phyloP scores from a whole-genome alignment of 1,284 basidiomycete species.

The Gastroboletus turbinatus region DNA sequence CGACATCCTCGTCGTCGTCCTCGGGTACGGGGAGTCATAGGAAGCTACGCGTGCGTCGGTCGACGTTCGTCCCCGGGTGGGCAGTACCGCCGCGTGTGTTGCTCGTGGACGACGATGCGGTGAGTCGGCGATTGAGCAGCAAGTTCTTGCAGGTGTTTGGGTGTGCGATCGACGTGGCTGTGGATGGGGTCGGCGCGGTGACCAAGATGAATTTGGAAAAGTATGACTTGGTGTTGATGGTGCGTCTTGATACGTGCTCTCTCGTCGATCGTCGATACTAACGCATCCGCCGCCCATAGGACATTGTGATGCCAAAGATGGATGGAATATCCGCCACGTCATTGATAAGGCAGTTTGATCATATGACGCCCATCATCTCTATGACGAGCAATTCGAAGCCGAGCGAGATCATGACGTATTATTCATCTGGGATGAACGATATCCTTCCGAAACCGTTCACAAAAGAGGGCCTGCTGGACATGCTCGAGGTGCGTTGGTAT shows the following conservation, averaged over 20 bases:
- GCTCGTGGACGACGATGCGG: constrained; percentile 94
- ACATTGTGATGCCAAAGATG: constrained; percentile 93
- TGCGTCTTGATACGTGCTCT: constrained; percentile 38
- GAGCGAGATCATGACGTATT: constrained; percentile 90
- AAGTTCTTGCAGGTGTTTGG: constrained; percentile 97
- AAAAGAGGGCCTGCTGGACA: constrained; percentile 84
- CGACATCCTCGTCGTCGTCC: constrained; percentile 13
- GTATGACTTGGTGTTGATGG: constrained; percentile 95
- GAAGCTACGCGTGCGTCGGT: constrained; percentile 62
- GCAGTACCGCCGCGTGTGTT: constrained; percentile 84
- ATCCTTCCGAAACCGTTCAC: constrained; percentile 97
- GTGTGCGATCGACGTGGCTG: constrained; percentile 91
- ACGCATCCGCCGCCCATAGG: constrained; percentile 44
- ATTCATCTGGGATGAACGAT: constrained; percentile 91
- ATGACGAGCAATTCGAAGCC: constrained; percentile 96
- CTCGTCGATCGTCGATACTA: not conserved
- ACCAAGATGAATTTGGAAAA: constrained; percentile 95
- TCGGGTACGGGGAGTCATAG: constrained; percentile 2
- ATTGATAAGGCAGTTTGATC: constrained; percentile 92
- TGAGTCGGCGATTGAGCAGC: constrained; percentile 83
- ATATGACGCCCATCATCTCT: constrained; percentile 93
- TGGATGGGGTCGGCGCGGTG: constrained; percentile 91
- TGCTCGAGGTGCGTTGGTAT: constrained; percentile 74
- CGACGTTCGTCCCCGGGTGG: constrained; percentile 87
- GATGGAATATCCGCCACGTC: constrained; percentile 91